These are phyloP conservation scores for Corchorus olitorius DNA, from an alignment of 345 rosid species.

Conservation along the genomic window DNA sequence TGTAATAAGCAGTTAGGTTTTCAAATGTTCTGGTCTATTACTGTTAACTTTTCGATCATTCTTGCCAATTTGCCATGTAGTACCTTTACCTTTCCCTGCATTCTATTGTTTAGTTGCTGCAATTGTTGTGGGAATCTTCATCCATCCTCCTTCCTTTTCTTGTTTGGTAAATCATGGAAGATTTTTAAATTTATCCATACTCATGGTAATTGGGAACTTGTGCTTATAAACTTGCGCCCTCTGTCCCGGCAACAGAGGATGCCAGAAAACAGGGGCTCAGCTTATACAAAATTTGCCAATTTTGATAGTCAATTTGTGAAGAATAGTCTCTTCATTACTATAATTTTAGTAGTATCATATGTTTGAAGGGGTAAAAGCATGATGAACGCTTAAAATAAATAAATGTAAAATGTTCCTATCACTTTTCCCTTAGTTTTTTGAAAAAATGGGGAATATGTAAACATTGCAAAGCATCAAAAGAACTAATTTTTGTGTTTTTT, in stretches of 20 bases:
- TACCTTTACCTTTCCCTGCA: not conserved
- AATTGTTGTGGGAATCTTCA: not conserved
- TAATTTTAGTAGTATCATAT: too few species aligned
- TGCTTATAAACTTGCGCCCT: too few species aligned
- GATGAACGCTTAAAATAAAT: not conserved
- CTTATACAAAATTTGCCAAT: not conserved
- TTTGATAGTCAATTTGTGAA: not conserved
- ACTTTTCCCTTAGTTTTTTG: too few species aligned
- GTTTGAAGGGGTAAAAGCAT: too few species aligned
- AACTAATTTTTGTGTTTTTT: too few species aligned
- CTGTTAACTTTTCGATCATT: not conserved
- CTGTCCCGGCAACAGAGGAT: too few species aligned
- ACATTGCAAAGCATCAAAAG: too few species aligned
- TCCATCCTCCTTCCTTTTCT: not conserved
- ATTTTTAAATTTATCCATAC: not conserved
- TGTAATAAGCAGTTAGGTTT: slow-evolving; percentile 17
- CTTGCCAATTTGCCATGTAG: too few species aligned
- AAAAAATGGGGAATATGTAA: too few species aligned
- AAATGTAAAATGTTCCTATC: not conserved
- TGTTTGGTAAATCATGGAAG: not conserved
- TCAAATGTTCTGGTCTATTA: not conserved
- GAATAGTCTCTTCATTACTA: not conserved
- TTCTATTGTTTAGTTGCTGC: not conserved
- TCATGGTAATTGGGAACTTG: too few species aligned
- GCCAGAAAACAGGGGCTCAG: not conserved